Evolutionary conservation across 2,329 filamentous ascomycete genomes (phyloP).

Genomic region (Diplodia intermedia): DNA sequence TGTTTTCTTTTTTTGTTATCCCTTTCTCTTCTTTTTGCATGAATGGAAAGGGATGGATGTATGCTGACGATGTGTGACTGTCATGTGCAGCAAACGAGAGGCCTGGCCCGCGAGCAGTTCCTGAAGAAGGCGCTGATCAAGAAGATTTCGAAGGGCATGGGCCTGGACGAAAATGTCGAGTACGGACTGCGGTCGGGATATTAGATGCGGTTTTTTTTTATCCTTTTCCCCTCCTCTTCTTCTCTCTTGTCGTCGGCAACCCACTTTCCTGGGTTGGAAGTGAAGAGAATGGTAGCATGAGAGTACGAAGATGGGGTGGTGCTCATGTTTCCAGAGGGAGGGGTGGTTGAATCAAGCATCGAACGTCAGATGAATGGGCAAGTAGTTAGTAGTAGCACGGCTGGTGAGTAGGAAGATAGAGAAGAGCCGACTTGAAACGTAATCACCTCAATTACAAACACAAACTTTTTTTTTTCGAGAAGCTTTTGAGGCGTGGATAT

Average conservation of each 20-base stretch:
- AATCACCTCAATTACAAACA: background rate
- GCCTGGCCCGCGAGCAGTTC: slow-evolving; percentile 79
- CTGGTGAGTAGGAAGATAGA: background rate
- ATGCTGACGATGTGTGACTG: background rate
- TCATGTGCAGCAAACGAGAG: slow-evolving; percentile 63
- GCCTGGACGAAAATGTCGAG: slow-evolving; percentile 55
- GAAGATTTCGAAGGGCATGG: slow-evolving; percentile 81
- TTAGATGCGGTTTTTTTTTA: background rate
- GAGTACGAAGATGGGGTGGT: background rate
- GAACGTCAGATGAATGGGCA: background rate
- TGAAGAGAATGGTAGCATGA: background rate
- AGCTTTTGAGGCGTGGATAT: background rate
- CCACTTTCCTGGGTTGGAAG: background rate
- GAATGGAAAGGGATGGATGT: background rate
- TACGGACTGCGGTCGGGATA: slow-evolving; percentile 2
- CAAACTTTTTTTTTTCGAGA: background rate
- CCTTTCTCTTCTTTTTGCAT: background rate
- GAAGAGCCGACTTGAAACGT: background rate
- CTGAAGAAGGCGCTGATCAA: slow-evolving; percentile 80
- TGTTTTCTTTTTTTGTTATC: background rate
- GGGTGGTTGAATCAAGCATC: background rate
- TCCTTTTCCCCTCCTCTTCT: background rate
- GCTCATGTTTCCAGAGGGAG: background rate
- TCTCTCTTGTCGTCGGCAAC: background rate
- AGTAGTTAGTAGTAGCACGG: background rate